These are phyloP conservation scores for Inonotus hispidus DNA, from an alignment of 1,284 basidiomycete species.

Conservation along the genomic window DNA sequence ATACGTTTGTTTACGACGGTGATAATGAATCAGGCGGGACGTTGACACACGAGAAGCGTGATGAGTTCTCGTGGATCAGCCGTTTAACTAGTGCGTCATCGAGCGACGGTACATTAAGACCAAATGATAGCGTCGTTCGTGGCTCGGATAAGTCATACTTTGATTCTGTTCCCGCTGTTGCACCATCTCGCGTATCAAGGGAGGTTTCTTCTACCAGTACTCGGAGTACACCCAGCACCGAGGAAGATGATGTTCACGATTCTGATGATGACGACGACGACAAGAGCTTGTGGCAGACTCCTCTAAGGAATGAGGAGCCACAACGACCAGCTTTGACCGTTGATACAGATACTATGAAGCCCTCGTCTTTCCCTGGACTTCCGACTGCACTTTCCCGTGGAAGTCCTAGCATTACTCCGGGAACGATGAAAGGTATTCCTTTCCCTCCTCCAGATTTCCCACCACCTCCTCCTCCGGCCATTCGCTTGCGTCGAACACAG, in stretches of 20 bases:
- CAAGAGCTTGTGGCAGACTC: conserved; percentile 31
- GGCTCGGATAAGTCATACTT: conserved; percentile 3
- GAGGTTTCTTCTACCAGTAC: conserved; percentile 5
- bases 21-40: conserved; percentile 16
- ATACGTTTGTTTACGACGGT: conserved; percentile 15
- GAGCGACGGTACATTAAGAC: conserved; percentile 14
- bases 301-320: conserved; percentile 15
- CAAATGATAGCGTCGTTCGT: background rate
- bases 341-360: conserved; percentile 10
- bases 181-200: background rate
- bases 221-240: conserved; percentile 15
- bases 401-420: conserved; percentile 1
- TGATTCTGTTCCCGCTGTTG: background rate
- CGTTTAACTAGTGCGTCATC: conserved; percentile 1
- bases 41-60: conserved; percentile 5
- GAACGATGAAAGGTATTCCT: conserved; percentile 15
- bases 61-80: conserved; percentile 7
- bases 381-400: background rate
- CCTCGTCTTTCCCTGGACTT: background rate
- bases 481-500: background rate
- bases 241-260: conserved; percentile 32
- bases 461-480: conserved; percentile 22
- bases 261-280: conserved; percentile 41
- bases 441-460: conserved; percentile 24
- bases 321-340: conserved; percentile 10